Base-by-base conservation (phyloP, 2,329 filamentous ascomycete species). In the Xylariomycetidae sp. region DNA sequence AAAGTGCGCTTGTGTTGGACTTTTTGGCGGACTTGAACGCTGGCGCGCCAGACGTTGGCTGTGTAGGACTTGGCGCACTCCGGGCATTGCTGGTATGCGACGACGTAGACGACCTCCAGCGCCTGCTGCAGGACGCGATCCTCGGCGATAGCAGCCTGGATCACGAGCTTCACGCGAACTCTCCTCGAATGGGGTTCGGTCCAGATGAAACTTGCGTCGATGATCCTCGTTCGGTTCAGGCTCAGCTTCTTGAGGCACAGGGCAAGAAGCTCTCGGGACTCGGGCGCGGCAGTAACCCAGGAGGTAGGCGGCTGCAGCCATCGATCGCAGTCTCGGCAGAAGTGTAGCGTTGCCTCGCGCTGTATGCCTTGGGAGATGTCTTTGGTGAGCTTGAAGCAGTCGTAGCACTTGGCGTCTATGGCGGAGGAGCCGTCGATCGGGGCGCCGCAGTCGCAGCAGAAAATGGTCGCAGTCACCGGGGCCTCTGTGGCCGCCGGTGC, bases 31-130 rank as follows among this genome's bases (percentile, higher is more conserved):
- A 98, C 87, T 66, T 98, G 93, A 6, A 96, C 89, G 39, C 79
- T 81, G 1, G 92, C 90, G 48, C 87, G 73, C 90, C 90, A 98
- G 32, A 89, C 89, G 65, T 96, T 94, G 56, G 87, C 86, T 15
- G 92, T 96, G 61, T 90, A 98, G 38, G 85, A 93, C 71, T 98
- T 98, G 44, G 79, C 78, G 63, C 89, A 95, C 48, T 98, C 92
- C 2, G 88, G 81, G 60, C 92, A 98, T 64, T 98, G 92, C 57
- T 95, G 89, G 52, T 82, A 84, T 37, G 86, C 83, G 40, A 95
- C 83, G 6, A 93, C 74, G 56, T 90, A 98, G 58, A 93, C 79
- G 13, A 96, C 88, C 64, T 96, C 90, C 57, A 98, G 95, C 31
- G 79, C 83, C 63, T 98, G 92, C 63, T 98, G 92, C 50, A 98